Evolutionary conservation across 208 protist genomes (phyloP), one percentile per base, ranked within the genome.

Genomic region (Wallacemonas rigidus): DNA sequence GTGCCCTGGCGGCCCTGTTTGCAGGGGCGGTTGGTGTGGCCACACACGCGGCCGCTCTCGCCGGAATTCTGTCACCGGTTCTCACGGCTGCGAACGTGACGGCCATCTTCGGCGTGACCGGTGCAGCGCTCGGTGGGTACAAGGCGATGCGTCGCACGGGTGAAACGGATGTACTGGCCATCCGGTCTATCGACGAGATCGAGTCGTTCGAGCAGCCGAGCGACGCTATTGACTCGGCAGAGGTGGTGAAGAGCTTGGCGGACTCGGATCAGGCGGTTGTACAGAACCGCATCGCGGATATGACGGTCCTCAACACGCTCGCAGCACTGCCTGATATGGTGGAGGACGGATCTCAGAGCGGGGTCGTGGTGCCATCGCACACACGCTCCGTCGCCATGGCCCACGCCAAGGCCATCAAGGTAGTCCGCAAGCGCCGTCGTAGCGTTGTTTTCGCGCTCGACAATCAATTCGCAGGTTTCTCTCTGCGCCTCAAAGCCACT

Each of bases 91-190:
- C 85, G 3, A 88, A 90, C 55, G 40, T 96, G 38, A 90, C 87
- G 9, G 87, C 83, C 12, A 81, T 94, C 56, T 94, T 94, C 62
- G 91, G 88, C 44, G 80, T 82, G 40, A 72, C 80, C 3, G 91
- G 91, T n/a, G 88, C 78, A 0, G 84, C 84, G 45, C 78, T 96
- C 11, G 81, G 80, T 36, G 91, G 88, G 43, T 96, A 91, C 76
- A 90, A 87, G 47, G 91, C 85, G 1, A 76, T 83, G 17, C 86
- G 82, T 6, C 88, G 91, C 57, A 96, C 91, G 9, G 75, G 61
- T 5, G 85, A 90, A 40, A 84, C 88, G 1, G 81, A 87, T 56
- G 70, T 85, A 17, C 93, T 92, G 60, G 73, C 80, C 71, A 84
- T 94, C 48, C 87, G 87, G 48, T 82, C 83, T 40, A 78, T 89